Evolutionary conservation across 73 alveolate genomes (phyloP).

Genomic region (Stentor coeruleus): DNA sequence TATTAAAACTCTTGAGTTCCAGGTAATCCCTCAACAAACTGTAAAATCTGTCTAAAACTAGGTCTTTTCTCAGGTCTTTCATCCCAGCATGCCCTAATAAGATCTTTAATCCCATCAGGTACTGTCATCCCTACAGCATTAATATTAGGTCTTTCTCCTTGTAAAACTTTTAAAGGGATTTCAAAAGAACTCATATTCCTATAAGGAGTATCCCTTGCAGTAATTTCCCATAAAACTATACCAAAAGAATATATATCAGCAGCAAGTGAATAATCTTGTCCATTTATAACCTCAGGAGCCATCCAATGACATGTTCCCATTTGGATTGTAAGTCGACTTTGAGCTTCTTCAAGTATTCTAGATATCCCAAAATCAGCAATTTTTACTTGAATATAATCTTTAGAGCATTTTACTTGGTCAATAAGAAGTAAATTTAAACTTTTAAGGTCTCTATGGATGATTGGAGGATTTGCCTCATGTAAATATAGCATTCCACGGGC

Average conservation of each 20-base stretch:
- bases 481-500: slow-evolving; percentile 64
- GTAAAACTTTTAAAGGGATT: slow-evolving; percentile 5
- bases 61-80: neutral
- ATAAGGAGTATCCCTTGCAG: slow-evolving; percentile 97
- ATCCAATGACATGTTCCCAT: slow-evolving; percentile 99
- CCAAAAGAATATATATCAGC: slow-evolving; percentile 98
- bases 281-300: slow-evolving; percentile 99
- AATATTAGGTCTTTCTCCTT: slow-evolving; percentile 15
- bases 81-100: slow-evolving; percentile 1
- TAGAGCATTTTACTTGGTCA: slow-evolving; percentile 42
- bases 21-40: neutral
- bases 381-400: slow-evolving; percentile 87
- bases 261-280: slow-evolving; percentile 88
- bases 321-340: slow-evolving; percentile 90
- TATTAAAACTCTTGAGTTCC: neutral
- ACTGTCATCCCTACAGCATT: neutral
- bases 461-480: slow-evolving; percentile 81
- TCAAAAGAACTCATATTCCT: slow-evolving; percentile 39
- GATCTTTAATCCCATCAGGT: slow-evolving; percentile 2
- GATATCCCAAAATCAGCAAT: slow-evolving; percentile 99
- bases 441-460: slow-evolving; percentile 82
- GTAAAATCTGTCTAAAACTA: neutral
- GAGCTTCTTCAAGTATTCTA: slow-evolving; percentile 63
- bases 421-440: slow-evolving; percentile 88
- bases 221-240: slow-evolving; percentile 95